Percentiles rank a stretch among this genome's conserved stretches.
These are phyloP conservation scores for Podospora pseudopauciseta DNA, from an alignment of 495 filamentous ascomycete genomes.

Conservation along the genomic window DNA sequence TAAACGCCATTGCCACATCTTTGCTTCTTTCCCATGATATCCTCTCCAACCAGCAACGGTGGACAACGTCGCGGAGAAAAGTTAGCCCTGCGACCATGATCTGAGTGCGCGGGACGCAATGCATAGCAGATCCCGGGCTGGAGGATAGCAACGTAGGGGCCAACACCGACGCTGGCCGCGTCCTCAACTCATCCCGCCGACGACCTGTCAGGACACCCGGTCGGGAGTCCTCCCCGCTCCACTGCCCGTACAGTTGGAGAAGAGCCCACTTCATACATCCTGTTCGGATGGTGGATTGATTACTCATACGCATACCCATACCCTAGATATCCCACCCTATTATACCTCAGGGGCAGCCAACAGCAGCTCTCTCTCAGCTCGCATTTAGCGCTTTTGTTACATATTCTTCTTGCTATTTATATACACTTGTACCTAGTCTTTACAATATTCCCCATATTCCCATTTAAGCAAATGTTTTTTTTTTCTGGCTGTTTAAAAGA, in stretches of 20 bases:
- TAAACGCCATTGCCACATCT: slow-evolving; percentile 32
- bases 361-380: not conserved
- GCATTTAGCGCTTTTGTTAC: slow-evolving; percentile 8
- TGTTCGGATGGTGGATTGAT: slow-evolving; percentile 19
- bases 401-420: slow-evolving; percentile 3
- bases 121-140: not conserved
- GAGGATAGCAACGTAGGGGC: not conserved
- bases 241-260: not conserved
- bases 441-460: slow-evolving; percentile 3
- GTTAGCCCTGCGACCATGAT: not conserved
- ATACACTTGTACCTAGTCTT: slow-evolving; percentile 9
- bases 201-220: not conserved
- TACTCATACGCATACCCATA: slow-evolving; percentile 18
- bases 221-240: not conserved
- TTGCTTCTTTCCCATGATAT: not conserved
- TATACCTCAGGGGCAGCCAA: not conserved
- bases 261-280: not conserved
- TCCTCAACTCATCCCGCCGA: not conserved
- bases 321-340: not conserved
- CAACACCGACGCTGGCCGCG: not conserved
- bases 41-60: not conserved
- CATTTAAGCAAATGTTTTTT: not conserved
- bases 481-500: not conserved
- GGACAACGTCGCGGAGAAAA: not conserved
- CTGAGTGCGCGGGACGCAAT: slow-evolving; percentile 21